phyloP scores from a whole-genome alignment of 2,329 filamentous ascomycete genomes.

The Periglandula ipomoeae region DNA sequence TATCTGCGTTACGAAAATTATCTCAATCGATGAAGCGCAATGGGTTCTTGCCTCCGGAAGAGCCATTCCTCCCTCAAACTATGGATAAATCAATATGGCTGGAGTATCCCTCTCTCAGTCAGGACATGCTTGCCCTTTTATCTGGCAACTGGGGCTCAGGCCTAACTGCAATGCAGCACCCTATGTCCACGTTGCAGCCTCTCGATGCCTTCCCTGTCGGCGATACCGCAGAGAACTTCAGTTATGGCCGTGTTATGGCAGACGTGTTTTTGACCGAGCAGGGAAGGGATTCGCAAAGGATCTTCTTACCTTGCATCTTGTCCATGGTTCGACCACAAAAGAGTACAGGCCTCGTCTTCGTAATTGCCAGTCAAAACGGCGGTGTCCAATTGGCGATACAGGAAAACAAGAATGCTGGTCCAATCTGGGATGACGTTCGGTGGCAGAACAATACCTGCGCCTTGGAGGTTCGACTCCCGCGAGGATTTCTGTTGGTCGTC shows the following conservation, averaged over 20 bases:
- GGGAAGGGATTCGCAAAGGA: constrained; percentile 57
- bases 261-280: constrained; percentile 67
- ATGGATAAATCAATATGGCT: constrained; percentile 79
- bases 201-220: constrained; percentile 65
- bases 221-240: constrained; percentile 67
- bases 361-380: constrained; percentile 72
- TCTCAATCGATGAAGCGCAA: constrained; percentile 79
- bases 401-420: constrained; percentile 54
- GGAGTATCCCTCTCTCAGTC: constrained; percentile 62
- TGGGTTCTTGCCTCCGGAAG: constrained; percentile 62
- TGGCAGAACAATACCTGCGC: constrained; percentile 63
- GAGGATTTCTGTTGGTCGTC: constrained; percentile 64
- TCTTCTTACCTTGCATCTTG: constrained; percentile 64
- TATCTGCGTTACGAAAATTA: constrained; percentile 62
- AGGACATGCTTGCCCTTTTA: constrained; percentile 62
- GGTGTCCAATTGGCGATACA: constrained; percentile 68
- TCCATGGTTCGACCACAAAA: constrained; percentile 63
- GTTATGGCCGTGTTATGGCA: constrained; percentile 69
- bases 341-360: constrained; percentile 60
- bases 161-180: constrained; percentile 38
- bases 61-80: constrained; percentile 61
- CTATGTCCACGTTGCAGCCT: constrained; percentile 40
- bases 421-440: constrained; percentile 72
- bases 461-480: constrained; percentile 61
- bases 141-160: constrained; percentile 49